Evolutionary conservation across 257 asterid species (phyloP).

Genomic region (Schizonepeta tenuifolia): DNA sequence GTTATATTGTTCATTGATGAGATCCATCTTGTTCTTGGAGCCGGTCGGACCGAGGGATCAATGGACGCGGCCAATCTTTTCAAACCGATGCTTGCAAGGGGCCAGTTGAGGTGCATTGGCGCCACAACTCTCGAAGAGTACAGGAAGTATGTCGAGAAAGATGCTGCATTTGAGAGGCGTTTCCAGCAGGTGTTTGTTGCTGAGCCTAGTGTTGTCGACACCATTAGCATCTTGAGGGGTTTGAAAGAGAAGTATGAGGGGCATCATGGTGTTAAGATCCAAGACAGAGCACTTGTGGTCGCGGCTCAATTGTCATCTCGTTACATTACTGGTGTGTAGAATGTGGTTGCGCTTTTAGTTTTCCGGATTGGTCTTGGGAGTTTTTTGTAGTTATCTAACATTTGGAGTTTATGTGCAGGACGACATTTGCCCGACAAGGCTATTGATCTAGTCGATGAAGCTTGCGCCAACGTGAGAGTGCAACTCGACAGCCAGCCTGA

Average conservation of each 20-base stretch:
- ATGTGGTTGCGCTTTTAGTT: not conserved
- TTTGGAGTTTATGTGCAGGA: slow-evolving; percentile 40
- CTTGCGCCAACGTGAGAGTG: slow-evolving; percentile 82
- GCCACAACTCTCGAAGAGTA: slow-evolving; percentile 73
- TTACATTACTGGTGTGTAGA: slow-evolving; percentile 58
- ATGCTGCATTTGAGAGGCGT: slow-evolving; percentile 79
- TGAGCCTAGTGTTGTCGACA: slow-evolving; percentile 69
- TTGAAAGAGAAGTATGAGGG: slow-evolving; percentile 79
- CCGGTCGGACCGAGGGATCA: slow-evolving; percentile 75
- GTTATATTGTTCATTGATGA: slow-evolving; percentile 72
- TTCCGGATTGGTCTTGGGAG: not conserved
- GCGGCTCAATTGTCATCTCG: slow-evolving; percentile 71
- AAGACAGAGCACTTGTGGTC: slow-evolving; percentile 69
- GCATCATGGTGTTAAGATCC: slow-evolving; percentile 79
- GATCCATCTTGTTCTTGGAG: slow-evolving; percentile 68
- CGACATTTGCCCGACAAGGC: slow-evolving; percentile 82
- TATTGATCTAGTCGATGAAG: slow-evolving; percentile 71
- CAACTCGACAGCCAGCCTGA: slow-evolving; percentile 85
- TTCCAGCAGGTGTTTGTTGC: slow-evolving; percentile 80
- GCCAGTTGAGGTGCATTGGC: slow-evolving; percentile 72
- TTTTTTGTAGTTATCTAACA: not conserved
- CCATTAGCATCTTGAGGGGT: slow-evolving; percentile 69
- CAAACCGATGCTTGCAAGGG: slow-evolving; percentile 86
- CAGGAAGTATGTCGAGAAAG: slow-evolving; percentile 73
- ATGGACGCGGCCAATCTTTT: slow-evolving; percentile 77